Conservation (phyloP, 306 rosid genomes). For the Cyclanthera cordifolia region DNA sequence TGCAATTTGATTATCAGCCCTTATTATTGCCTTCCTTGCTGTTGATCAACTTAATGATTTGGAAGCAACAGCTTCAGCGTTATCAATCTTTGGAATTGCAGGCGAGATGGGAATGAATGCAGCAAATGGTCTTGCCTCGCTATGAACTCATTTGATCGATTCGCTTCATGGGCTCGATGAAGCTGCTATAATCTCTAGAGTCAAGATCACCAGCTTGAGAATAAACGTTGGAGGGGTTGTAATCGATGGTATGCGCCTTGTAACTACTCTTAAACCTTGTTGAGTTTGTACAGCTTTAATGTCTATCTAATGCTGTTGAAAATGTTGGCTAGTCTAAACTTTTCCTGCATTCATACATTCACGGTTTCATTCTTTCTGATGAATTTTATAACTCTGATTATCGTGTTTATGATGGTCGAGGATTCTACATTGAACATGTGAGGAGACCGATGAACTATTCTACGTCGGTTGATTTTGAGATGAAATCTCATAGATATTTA, state of each 20-base stretch:
- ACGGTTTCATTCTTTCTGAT: neutral
- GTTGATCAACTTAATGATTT: constrained; percentile 53
- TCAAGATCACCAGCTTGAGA: constrained; percentile 38
- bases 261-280: neutral
- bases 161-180: constrained; percentile 66
- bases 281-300: constrained; percentile 1
- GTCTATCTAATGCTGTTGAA: neutral
- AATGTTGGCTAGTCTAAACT: neutral
- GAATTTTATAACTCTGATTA: neutral
- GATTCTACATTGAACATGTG: no score
- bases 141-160: constrained; percentile 78
- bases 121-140: constrained; percentile 70
- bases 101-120: constrained; percentile 66
- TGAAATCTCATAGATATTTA: no score
- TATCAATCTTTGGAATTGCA: constrained; percentile 62
- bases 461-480: no score
- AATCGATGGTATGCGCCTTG: neutral
- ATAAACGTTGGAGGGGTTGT: neutral
- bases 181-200: constrained; percentile 44
- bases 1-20: neutral
- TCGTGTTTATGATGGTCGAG: neutral
- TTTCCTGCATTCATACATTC: neutral
- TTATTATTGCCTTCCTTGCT: constrained; percentile 22
- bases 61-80: no score
- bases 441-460: no score